Conservation (phyloP, 306 rosid genomes). For the Malus sieversii region DNA sequence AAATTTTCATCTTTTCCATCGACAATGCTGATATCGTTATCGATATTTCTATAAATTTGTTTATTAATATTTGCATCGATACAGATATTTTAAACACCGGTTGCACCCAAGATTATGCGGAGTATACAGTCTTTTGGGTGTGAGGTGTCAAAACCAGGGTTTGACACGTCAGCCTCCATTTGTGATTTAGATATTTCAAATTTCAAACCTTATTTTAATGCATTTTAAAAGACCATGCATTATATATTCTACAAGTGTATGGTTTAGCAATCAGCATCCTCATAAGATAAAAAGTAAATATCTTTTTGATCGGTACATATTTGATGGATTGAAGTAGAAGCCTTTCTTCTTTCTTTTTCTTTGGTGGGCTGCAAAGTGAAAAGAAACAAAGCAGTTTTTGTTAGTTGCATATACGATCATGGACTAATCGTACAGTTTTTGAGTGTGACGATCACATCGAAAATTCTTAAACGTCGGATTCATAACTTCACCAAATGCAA, state of each 20-base stretch:
- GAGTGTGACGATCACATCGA: fast-evolving
- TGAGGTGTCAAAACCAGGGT: slow-evolving; percentile 21
- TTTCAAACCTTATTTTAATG: background rate
- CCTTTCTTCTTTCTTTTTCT: background rate
- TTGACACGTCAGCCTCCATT: slow-evolving; percentile 26
- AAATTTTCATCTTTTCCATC: too few relatives aligned
- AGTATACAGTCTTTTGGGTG: background rate
- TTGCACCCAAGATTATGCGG: too few relatives aligned
- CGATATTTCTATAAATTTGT: too few relatives aligned
- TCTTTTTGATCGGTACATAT: background rate
- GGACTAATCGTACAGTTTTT: background rate
- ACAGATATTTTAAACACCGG: too few relatives aligned
- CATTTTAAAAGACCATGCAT: background rate
- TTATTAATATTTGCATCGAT: too few relatives aligned
- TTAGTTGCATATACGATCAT: background rate
- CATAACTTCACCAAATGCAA: background rate
- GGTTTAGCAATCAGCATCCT: slow-evolving; percentile 27
- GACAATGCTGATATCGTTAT: too few relatives aligned
- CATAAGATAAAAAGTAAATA: slow-evolving; percentile 7
- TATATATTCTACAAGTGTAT: background rate
- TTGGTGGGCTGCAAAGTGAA: background rate
- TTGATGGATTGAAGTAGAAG: slow-evolving; percentile 9
- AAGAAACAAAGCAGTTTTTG: background rate
- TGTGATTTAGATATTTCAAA: background rate
- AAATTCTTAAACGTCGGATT: too few relatives aligned